phyloP scores from a whole-genome alignment of 2,329 filamentous ascomycete species.

The Juglanconis oblonga region DNA sequence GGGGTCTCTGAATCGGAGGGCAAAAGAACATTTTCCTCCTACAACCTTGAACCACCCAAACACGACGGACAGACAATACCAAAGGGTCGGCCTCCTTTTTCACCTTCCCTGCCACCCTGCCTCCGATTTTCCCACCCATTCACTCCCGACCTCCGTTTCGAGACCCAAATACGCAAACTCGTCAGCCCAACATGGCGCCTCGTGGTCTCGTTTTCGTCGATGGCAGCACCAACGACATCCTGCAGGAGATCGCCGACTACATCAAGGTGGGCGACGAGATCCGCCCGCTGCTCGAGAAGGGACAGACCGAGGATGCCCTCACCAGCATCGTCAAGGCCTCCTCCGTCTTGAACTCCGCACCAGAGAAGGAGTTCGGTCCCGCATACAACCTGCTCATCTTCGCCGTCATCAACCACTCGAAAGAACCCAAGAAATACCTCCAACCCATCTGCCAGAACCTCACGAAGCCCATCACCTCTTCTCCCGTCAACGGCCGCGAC shows the following conservation, averaged over 20 bases:
- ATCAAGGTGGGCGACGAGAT: constrained; percentile 80
- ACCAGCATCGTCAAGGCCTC: constrained; percentile 86
- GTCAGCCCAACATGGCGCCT: constrained; percentile 38
- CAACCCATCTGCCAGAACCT: constrained; percentile 87
- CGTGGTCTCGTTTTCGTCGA: constrained; percentile 74
- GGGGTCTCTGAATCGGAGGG: constrained; percentile 12
- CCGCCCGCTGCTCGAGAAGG: constrained; percentile 68
- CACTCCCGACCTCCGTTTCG: background rate
- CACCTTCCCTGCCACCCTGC: background rate
- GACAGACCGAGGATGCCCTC: constrained; percentile 81
- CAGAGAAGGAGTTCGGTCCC: constrained; percentile 94
- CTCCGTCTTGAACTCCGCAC: constrained; percentile 72
- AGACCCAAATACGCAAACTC: constrained; percentile 5
- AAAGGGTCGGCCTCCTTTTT: constrained; percentile 17
- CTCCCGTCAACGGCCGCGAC: constrained; percentile 78
- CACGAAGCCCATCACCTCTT: constrained; percentile 79
- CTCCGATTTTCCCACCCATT: constrained; percentile 6
- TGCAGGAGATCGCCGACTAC: constrained; percentile 92
- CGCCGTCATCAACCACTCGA: constrained; percentile 75
- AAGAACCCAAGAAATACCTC: constrained; percentile 81
- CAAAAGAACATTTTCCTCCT: constrained; percentile 16
- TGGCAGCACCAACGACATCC: constrained; percentile 88
- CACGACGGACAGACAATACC: constrained; percentile 8
- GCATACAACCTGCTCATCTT: constrained; percentile 97
- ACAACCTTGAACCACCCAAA: constrained; percentile 8